These are phyloP conservation scores for Crithidia mellificae DNA, from an alignment of 208 protist genomes.

Conservation along the genomic window DNA sequence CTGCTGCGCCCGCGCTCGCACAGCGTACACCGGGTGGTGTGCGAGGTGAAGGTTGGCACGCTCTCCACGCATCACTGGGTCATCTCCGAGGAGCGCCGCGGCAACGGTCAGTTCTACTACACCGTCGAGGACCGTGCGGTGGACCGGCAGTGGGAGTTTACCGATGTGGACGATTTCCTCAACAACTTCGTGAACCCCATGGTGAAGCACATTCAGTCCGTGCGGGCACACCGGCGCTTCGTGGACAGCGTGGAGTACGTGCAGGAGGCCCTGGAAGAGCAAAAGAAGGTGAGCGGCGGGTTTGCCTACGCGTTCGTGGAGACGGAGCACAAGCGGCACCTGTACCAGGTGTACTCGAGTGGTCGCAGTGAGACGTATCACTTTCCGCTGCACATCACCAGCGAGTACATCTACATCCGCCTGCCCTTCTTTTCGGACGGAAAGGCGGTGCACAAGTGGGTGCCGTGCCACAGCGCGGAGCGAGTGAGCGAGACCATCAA, in stretches of 20 bases:
- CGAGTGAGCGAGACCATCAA: constrained; percentile 82
- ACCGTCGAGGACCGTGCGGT: constrained; percentile 57
- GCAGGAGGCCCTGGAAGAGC: constrained; percentile 47
- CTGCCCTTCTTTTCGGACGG: constrained; percentile 51
- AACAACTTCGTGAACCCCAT: constrained; percentile 64
- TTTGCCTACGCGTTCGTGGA: constrained; percentile 83
- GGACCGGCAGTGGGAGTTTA: constrained; percentile 50
- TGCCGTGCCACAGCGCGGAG: constrained; percentile 78
- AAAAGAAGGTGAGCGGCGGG: constrained; percentile 36
- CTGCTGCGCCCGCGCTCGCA: constrained; percentile 61
- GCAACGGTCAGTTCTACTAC: constrained; percentile 74
- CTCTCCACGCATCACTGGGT: constrained; percentile 68
- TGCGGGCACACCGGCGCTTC: constrained; percentile 75
- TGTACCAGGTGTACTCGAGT: constrained; percentile 71
- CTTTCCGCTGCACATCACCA: constrained; percentile 78
- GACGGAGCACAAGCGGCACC: constrained; percentile 39
- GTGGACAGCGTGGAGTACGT: constrained; percentile 60
- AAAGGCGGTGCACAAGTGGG: constrained; percentile 49
- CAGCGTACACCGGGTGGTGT: constrained; percentile 50
- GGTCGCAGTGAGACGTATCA: constrained; percentile 48
- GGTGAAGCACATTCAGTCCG: constrained; percentile 49
- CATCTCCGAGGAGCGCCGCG: constrained; percentile 68
- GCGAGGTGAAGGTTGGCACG: constrained; percentile 75
- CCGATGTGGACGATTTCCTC: constrained; percentile 82
- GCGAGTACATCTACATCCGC: constrained; percentile 71